A percentile compares a stretch with the other conserved stretches of the same genome.
Evolutionary conservation across 495 filamentous ascomycete genomes (phyloP).

Genomic region (Neohortaea acidophila): DNA sequence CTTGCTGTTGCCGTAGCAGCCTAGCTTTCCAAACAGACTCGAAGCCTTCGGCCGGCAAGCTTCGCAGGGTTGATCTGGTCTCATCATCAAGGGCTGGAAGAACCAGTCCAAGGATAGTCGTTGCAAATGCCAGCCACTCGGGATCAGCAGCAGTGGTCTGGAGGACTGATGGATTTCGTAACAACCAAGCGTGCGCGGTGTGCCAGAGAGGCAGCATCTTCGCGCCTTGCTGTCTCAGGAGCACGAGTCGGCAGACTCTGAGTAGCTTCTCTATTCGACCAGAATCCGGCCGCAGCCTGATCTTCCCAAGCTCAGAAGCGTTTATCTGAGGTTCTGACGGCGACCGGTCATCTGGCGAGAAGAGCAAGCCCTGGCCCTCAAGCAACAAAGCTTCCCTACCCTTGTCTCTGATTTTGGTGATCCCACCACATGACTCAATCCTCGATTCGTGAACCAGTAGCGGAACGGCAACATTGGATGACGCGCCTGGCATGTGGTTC

Average conservation of each 20-base stretch:
- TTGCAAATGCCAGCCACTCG: conserved; percentile 9
- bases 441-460: not conserved
- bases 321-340: not conserved
- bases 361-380: conserved; percentile 1
- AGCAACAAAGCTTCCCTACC: not conserved
- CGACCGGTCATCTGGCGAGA: not conserved
- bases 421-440: not conserved
- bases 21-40: no score
- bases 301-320: conserved; percentile 9
- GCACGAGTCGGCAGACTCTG: conserved; percentile 7
- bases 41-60: no score
- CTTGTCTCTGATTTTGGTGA: not conserved
- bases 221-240: conserved; percentile 5
- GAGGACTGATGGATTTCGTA: not conserved
- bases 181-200: conserved; percentile 7
- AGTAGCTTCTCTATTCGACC: not conserved
- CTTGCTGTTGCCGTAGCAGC: no score
- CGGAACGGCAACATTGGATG: conserved; percentile 4
- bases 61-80: no score
- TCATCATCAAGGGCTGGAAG: no score
- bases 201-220: conserved; percentile 7
- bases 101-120: conserved; percentile 3
- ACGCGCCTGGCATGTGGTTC: conserved; percentile 1
- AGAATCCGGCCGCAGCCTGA: conserved; percentile 1
- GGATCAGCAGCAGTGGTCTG: not conserved